Conservation (phyloP, 1,284 basidiomycete species). For the Leccinum subrobustum region DNA sequence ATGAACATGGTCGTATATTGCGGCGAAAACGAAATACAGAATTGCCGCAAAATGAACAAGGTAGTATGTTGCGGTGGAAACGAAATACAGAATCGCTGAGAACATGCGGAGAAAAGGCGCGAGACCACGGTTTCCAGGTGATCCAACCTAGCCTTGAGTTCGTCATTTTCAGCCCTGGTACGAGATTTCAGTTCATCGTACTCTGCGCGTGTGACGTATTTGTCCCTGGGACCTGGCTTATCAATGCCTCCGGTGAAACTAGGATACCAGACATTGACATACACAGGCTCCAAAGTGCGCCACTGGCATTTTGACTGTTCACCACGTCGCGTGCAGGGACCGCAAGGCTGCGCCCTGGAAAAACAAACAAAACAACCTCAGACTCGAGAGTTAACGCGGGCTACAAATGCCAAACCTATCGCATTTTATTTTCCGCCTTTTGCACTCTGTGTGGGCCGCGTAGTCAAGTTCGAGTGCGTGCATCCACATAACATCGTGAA, state of each 20-base stretch:
- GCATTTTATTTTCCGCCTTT: slow-evolving; percentile 61
- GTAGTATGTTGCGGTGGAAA: no score
- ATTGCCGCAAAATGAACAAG: no score
- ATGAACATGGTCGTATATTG: no score
- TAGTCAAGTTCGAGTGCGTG: slow-evolving; percentile 6
- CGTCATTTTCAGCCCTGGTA: slow-evolving; percentile 46
- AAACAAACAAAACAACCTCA: slow-evolving; percentile 15
- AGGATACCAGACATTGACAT: slow-evolving; percentile 24
- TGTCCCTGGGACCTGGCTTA: slow-evolving; percentile 42
- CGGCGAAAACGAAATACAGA: no score
- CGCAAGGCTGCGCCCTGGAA: slow-evolving; percentile 51
- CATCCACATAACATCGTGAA: neutral
- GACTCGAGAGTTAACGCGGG: slow-evolving; percentile 12
- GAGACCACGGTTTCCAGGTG: slow-evolving; percentile 37
- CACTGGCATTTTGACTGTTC: slow-evolving; percentile 57
- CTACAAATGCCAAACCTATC: slow-evolving; percentile 45
- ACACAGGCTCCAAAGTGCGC: slow-evolving; percentile 58
- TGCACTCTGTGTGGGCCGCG: slow-evolving; percentile 45
- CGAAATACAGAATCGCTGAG: no score
- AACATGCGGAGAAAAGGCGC: slow-evolving; percentile 29
- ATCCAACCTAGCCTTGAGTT: slow-evolving; percentile 42
- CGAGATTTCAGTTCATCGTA: slow-evolving; percentile 49
- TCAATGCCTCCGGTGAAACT: slow-evolving; percentile 13
- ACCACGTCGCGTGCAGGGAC: slow-evolving; percentile 52
- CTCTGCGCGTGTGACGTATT: slow-evolving; percentile 52